Base-by-base conservation (phyloP, 805 yeast species). In the Pichia scutulata region DNA sequence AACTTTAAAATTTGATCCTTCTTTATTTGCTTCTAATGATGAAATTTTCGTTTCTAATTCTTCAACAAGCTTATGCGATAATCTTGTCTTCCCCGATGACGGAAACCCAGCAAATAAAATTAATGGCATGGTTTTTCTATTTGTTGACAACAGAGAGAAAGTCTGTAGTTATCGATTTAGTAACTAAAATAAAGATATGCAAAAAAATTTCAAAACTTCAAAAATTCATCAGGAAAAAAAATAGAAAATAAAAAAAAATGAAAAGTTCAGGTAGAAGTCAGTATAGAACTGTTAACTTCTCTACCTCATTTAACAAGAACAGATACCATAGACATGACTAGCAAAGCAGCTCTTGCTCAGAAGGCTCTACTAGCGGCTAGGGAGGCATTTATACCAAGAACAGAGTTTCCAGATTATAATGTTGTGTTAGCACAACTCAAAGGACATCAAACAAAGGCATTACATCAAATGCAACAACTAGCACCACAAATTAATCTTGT, bases 381-480 rank as follows among this genome's bases (percentile, higher is more conserved):
- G 7, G 33, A 28, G 12, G 25, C 25, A 5, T 89, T 89, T 61
- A 62, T 75, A 14, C 96, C 97, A 1, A 68, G 97, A 46, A 60
- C 70, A 36, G 63, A 66, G n/a, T 90, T 90, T 59, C 96, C 97
- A 1, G 73, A 75, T 14, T 85, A 85, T 62, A 78, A 79, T 46
- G 77, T 89, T 14, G 73, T 81, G 1, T 67, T 84, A 21, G 81
- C 93, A 1, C 89, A 86, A 64, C 89, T 89, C 68, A 88, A 88
- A 58, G 97, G 97, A 13, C 97, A 90, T 63, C 98, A 92, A 59
- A 79, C 81, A 53, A 82, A 80, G 53, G 96, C 97, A 0, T 70
- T 92, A 26, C 76, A 80, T 44, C 75, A 70, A 53, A 79, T 90
- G 70, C 75, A 80, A 14, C 78, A 76, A 37, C 63, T 88, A 28